These are phyloP conservation scores for Skeletonema potamos DNA, from an alignment of 108 stramenopile species.

Conservation along the genomic window DNA sequence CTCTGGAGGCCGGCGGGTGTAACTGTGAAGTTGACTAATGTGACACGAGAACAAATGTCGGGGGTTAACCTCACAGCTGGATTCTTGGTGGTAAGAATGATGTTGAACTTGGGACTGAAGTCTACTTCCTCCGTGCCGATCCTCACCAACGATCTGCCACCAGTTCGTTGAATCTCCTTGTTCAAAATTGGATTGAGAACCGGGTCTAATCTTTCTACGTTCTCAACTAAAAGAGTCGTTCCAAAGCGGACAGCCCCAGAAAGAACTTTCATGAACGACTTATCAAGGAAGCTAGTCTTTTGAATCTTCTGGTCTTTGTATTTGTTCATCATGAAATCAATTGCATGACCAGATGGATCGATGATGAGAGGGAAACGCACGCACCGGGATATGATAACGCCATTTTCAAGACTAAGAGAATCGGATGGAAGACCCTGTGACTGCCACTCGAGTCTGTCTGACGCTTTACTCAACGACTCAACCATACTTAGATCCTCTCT, in stretches of 20 bases:
- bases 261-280: slow-evolving; percentile 97
- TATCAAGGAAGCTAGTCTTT: slow-evolving; percentile 95
- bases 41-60: slow-evolving; percentile 96
- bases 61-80: slow-evolving; percentile 91
- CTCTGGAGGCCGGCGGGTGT: slow-evolving; percentile 93
- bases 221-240: slow-evolving; percentile 93
- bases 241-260: slow-evolving; percentile 97
- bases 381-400: slow-evolving; percentile 89
- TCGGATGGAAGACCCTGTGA: slow-evolving; percentile 91
- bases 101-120: slow-evolving; percentile 93
- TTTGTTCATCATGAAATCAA: slow-evolving; percentile 89
- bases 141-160: slow-evolving; percentile 92
- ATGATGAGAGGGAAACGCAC: slow-evolving; percentile 95
- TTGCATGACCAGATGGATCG: slow-evolving; percentile 97
- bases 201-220: slow-evolving; percentile 95
- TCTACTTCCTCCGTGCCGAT: slow-evolving; percentile 98
- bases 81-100: slow-evolving; percentile 93
- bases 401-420: slow-evolving; percentile 93
- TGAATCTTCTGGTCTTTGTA: slow-evolving; percentile 84
- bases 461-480: slow-evolving; percentile 89
- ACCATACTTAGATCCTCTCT: slow-evolving; percentile 83
- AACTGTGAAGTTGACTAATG: slow-evolving; percentile 95
- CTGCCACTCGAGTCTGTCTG: slow-evolving; percentile 89
- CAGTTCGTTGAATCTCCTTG: slow-evolving; percentile 92
- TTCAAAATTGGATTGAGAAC: slow-evolving; percentile 97